phyloP scores from a whole-genome alignment of 768 basidiomycete species.

The Amanita pseudoporphyria region DNA sequence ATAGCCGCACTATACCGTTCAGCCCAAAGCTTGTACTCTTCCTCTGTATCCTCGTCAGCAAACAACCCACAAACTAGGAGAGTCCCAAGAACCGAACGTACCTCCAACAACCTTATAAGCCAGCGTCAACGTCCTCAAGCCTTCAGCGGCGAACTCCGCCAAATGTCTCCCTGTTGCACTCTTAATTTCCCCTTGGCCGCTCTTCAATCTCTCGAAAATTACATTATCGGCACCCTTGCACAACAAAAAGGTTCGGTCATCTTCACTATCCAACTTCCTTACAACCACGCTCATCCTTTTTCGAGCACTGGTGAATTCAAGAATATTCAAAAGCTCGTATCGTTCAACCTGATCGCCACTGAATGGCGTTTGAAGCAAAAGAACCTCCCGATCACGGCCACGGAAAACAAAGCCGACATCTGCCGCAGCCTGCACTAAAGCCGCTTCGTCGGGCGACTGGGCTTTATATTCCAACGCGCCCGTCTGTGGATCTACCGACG shows the following conservation, averaged over 20 bases:
- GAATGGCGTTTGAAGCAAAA: conserved; percentile 72
- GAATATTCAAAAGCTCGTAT: conserved; percentile 84
- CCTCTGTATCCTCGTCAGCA: neutral
- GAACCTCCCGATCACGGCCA: conserved; percentile 74
- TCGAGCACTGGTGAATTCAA: conserved; percentile 90
- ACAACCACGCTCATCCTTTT: conserved; percentile 96
- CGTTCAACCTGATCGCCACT: conserved; percentile 46
- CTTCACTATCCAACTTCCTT: conserved; percentile 57
- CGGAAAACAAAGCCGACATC: conserved; percentile 91
- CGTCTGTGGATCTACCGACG: conserved; percentile 55
- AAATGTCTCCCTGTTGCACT: conserved; percentile 74
- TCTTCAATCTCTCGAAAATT: conserved; percentile 85
- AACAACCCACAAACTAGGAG: neutral
- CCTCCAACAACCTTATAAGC: conserved; percentile 81
- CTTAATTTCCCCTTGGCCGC: conserved; percentile 59
- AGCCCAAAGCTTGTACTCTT: conserved; percentile 75
- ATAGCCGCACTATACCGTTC: conserved; percentile 74
- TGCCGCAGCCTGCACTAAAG: conserved; percentile 92
- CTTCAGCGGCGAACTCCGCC: conserved; percentile 79
- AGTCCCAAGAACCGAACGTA: conserved; percentile 27
- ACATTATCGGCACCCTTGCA: conserved; percentile 96
- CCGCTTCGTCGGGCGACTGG: conserved; percentile 95
- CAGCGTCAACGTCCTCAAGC: conserved; percentile 86
- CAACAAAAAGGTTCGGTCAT: conserved; percentile 60
- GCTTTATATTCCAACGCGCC: conserved; percentile 86